phyloP scores from a whole-genome alignment of 768 basidiomycete genomes.

The Naganishia onofrii region DNA sequence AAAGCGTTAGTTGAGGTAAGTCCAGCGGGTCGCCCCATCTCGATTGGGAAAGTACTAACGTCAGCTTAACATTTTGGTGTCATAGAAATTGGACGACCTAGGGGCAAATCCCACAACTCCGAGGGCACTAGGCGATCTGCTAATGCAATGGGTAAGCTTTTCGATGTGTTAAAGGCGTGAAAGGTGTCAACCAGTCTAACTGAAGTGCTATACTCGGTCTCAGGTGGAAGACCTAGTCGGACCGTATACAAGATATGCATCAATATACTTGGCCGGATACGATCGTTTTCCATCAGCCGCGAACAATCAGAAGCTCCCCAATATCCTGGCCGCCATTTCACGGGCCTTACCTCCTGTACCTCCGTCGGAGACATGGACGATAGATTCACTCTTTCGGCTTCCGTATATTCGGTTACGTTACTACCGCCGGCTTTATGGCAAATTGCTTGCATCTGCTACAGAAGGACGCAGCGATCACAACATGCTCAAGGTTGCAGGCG shows the following conservation, averaged over 20 bases:
- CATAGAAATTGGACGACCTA: conserved; percentile 87
- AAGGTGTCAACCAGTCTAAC: background rate
- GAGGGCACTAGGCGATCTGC: conserved; percentile 86
- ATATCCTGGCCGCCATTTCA: conserved; percentile 59
- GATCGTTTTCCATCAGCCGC: conserved; percentile 78
- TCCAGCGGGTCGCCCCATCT: background rate
- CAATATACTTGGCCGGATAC: conserved; percentile 71
- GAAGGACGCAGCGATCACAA: conserved; percentile 83
- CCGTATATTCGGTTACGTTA: conserved; percentile 82
- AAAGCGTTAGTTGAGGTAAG: conserved; percentile 71
- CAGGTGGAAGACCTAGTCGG: conserved; percentile 88
- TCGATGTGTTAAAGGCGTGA: background rate
- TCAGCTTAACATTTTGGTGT: background rate
- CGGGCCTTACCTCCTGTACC: conserved; percentile 51
- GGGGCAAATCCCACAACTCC: conserved; percentile 88
- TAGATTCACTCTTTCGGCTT: conserved; percentile 82
- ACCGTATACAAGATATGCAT: conserved; percentile 79
- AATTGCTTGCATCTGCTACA: conserved; percentile 78
- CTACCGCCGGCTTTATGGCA: conserved; percentile 83
- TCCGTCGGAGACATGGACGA: conserved; percentile 63
- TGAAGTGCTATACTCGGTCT: background rate
- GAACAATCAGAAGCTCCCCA: conserved; percentile 67
- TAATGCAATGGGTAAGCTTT: conserved; percentile 91
- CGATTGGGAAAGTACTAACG: conserved; percentile 31
- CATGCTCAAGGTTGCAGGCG: conserved; percentile 73